Evolutionary conservation across 495 filamentous ascomycete genomes (phyloP), one percentile per base, ranked within the genome.

Genomic region (Friedmanniomyces simplex): DNA sequence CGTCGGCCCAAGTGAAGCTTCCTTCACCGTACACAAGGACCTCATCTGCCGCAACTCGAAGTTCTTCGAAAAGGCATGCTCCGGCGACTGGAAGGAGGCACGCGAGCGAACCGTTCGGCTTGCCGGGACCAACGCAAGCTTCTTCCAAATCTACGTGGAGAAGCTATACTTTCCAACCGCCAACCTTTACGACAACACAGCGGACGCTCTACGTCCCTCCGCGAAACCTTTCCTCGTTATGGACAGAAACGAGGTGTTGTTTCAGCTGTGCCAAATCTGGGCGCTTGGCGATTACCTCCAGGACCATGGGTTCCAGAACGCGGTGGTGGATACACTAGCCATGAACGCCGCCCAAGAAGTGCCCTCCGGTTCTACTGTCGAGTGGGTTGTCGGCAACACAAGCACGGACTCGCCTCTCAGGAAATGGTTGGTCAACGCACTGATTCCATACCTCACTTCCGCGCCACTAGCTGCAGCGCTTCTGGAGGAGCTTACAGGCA

Each of bases 41-140:
- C 16, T 52, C 5, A 32, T 58, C 21, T 36, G 24, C 45, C 18
- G 11, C 22, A 10, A 22, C n/a, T 58, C 55, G 12, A 1, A 12
- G 10, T 58, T 58, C 55, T 58, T 58, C 47, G 22, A 42, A 16
- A 26, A 28, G 22, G 55, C 55, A 16, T 52, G 45, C 26, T 26
- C 11, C 3, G 32, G 24, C n/a, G 32, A 52, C 0, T 52, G 55
- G 55, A 41, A 52, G 25, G 45, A 58, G 36, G 48, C 51, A 11
- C 34, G 26, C 57, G 22, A 21, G 30, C 46, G 48, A 13, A 43
- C n/a, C 20, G 36, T 58, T 10, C 24, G 36, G 16, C 55, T 58
- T 25, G 14, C 16, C 52, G 20, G 14, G 1, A 7, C 10, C 41
- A 12, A 49, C 11, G 42, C 22, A 11, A 13, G 18, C 28, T 16